Evolutionary conservation across 2,329 filamentous ascomycete genomes (phyloP).

Genomic region (Zymoseptoria brevis): DNA sequence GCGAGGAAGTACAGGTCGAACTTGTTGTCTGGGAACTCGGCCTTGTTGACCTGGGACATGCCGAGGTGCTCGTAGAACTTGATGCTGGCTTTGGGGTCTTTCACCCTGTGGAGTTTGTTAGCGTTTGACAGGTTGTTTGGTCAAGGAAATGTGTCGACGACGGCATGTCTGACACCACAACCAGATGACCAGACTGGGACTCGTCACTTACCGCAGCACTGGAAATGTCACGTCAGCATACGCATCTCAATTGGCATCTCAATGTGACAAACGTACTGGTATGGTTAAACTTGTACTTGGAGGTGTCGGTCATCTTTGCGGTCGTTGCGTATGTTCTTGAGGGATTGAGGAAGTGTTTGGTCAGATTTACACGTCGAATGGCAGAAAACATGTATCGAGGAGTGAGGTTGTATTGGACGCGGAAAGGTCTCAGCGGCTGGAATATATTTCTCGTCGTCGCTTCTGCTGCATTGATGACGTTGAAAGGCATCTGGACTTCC

Average conservation of each 20-base stretch:
- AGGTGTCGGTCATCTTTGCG: conserved; percentile 51
- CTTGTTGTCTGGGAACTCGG: conserved; percentile 76
- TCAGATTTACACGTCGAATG: conserved; percentile 6
- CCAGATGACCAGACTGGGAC: neutral
- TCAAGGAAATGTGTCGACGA: neutral
- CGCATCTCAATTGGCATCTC: neutral
- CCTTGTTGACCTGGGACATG: conserved; percentile 72
- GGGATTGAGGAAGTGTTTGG: conserved; percentile 3
- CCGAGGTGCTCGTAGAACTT: conserved; percentile 93
- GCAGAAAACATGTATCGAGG: neutral
- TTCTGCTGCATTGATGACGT: neutral
- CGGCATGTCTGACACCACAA: neutral
- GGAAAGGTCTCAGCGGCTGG: neutral
- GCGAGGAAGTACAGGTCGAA: conserved; percentile 93
- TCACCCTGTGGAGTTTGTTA: conserved; percentile 63
- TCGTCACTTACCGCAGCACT: neutral
- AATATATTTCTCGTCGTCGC: neutral
- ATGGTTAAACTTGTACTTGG: conserved; percentile 59
- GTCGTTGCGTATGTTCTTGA: conserved; percentile 18
- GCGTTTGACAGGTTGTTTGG: conserved; percentile 38
- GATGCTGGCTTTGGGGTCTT: conserved; percentile 76
- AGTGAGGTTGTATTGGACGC: neutral
- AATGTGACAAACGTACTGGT: conserved; percentile 27
- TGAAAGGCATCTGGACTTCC: neutral
- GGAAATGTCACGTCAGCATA: neutral